phyloP scores from a whole-genome alignment of 345 rosid genomes.

The Alliaria petiolata region DNA sequence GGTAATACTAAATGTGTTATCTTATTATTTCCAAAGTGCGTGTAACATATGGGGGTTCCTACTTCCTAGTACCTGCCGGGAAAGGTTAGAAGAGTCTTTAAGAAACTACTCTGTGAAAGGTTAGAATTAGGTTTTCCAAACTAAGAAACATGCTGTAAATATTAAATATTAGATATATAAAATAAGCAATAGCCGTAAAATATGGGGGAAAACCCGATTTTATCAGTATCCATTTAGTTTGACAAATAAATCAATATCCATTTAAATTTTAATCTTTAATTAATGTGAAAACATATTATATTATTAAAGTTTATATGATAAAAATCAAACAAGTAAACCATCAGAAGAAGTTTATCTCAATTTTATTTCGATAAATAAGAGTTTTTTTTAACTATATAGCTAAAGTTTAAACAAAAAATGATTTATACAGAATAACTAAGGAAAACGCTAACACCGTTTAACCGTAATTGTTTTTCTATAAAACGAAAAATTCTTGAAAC shows the following conservation, averaged over 20 bases:
- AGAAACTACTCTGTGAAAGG: constrained; percentile 23
- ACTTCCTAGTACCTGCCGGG: constrained; percentile 4
- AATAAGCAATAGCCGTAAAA: too few relatives aligned
- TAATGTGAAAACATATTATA: not conserved
- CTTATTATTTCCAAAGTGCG: constrained; percentile 5
- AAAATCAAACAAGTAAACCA: not conserved
- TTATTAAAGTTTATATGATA: not conserved
- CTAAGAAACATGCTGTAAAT: not conserved
- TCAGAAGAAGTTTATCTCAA: not conserved
- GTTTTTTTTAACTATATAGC: not conserved
- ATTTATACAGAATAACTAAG: not conserved
- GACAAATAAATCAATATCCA: too few relatives aligned
- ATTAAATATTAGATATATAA: not conserved
- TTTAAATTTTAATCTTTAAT: not conserved
- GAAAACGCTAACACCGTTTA: too few relatives aligned
- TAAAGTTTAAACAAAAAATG: not conserved
- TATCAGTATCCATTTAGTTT: not conserved
- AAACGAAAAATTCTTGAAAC: not conserved
- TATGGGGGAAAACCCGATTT: not conserved
- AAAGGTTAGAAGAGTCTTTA: constrained; percentile 3
- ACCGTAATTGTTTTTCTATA: not conserved
- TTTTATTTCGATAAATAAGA: not conserved
- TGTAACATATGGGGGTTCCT: constrained; percentile 18
- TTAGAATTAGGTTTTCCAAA: constrained; percentile 22
- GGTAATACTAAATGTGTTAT: not conserved